Evolutionary conservation across 495 filamentous ascomycete species (phyloP), one percentile per base, ranked within the genome.

Genomic region (Penicillium coffeae): DNA sequence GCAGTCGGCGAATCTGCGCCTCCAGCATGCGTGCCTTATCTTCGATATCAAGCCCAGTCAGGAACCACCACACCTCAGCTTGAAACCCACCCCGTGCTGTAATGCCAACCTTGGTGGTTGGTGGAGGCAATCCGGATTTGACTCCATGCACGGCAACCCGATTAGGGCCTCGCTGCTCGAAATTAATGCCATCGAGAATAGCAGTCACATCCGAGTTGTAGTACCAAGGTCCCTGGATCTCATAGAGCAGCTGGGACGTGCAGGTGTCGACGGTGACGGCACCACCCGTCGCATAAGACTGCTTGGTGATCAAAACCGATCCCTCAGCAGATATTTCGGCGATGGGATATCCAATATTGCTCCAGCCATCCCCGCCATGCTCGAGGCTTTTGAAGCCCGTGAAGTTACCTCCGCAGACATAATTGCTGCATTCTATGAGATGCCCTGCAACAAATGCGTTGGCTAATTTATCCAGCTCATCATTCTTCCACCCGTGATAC

Each of bases 191-290:
- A 21, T 65, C 64, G 19, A 84, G 57, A 22, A 77, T 52, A 2
- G 79, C 78, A 1, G 70, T 78, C 37, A 84, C 79, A 57, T 82
- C 77, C 2, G 68, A 74, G 65, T 83, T 79, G 45, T 73, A 74
- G 52, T 82, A 82, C 56, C 71, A 72, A 1, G 70, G 71, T 1
- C 81, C 81, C 49, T 83, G 80, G 35, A 83, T 76, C 55, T 84
- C 81, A 59, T 84, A 83, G 13, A 83, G 54, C 3, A 82, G 55
- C 48, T 83, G 76, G 12, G 67, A 74, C 10, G 73, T 75, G 37
- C 79, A 73, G 1, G 77, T 81, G 33, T 81, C 71, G 10, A 72
- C 74, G 1, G 70, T 77, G 30, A 63, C 68, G 5, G 59, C 40
- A 25, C 71, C 71, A 0, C 68, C 68, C 1, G 55, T 66, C 5